Base-by-base conservation (phyloP, 768 basidiomycete species). In the Mycena chlorophos region DNA sequence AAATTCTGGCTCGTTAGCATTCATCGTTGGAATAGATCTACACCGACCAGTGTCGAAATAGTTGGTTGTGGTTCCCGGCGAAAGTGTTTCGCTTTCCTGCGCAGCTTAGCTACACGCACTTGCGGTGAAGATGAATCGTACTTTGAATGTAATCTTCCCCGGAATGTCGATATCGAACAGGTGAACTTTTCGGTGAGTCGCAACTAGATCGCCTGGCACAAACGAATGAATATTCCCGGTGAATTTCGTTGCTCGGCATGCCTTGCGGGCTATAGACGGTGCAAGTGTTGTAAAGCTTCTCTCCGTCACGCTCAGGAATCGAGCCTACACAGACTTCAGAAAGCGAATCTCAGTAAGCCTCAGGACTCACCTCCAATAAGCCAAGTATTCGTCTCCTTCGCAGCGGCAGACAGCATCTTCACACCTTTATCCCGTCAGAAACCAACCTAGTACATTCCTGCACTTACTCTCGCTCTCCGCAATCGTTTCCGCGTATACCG, bases 101-200 rank as follows among this genome's bases (percentile, higher is more conserved):
- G 39, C 45, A 49, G 23, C 26, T 26, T 27, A 25, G 13, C 13
- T 20, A 13, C 22, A 17, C 42, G 37, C 12, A n/a, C 39, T 26
- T 39, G 3, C 22, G 38, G 1, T 25, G 3, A 17, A 8, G 27
- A 4, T n/a, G 12, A 34, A 26, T n/a, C 40, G 12, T 53, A 86
- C 93, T 78, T 91, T 91, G 80, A 94, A 94, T 19, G 71, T 91
- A 68, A 96, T 94, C 68, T 91, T 87, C 16, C 92, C 93, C 0
- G 90, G 89, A 49, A 99, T 96, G 66, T 98, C 94, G 58, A 98
- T 98, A 68, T 99, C 96, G 71, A 98, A 99, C 4, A 99, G 76
- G 67, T 99, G 97, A 2, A 98, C 82, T 71, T 99, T 99, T 51
- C 96, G 87, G 72, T 98, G 94, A 34, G 81, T 84, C 0, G 89